Evolutionary conservation across 805 yeast species (phyloP), one percentile per base, ranked within the genome.

Genomic region (Schwanniomyces polymorphus): DNA sequence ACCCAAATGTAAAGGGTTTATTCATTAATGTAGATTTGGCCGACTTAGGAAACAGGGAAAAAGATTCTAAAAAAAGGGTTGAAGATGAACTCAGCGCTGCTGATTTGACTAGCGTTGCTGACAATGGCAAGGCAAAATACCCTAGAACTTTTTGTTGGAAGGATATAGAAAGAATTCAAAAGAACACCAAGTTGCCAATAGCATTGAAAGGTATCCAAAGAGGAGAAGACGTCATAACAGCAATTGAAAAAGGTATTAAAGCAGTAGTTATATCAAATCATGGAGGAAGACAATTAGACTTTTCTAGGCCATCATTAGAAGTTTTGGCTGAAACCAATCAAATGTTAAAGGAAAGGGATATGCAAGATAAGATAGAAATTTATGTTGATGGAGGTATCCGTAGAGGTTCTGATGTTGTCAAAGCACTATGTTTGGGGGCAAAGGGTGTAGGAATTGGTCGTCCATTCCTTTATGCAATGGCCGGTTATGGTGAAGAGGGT

Each of bases 211-310:
- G 97, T 47, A 84, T 90, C n/a, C 95, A 88, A 66, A 70, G 92
- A 28, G 81, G 80, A 38, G 92, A 87, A 52, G 97, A 90, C 60
- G 91, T 86, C 0, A 61, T 88, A 17, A 65, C 70, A 54, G 96
- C 96, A 0, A 82, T 81, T 6, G 85, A 87, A 53, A 67, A 77
- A 55, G 94, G 94, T 4, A 78, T 80, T 26, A 80, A 82, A 38
- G 96, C 91, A 35, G 85, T 89, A 12, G 89, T 90, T 4, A 58
- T 89, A 43, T 88, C 95, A 2, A 90, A 89, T 61, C 97, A 89
- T 67, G 97, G 97, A 50, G 96, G 97, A 35, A 75, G 97, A 51
- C 96, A 89, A 65, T 70, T 90, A 47, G 97, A 90, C 65, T 87
- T 81, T 59, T 75, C 96, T 1, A 78, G 88, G n/a, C 82, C 96